Percentiles rank a stretch among this genome's conserved stretches.
phyloP scores from a whole-genome alignment of 2,329 filamentous ascomycete species.

The Scortechinia acanthostroma region DNA sequence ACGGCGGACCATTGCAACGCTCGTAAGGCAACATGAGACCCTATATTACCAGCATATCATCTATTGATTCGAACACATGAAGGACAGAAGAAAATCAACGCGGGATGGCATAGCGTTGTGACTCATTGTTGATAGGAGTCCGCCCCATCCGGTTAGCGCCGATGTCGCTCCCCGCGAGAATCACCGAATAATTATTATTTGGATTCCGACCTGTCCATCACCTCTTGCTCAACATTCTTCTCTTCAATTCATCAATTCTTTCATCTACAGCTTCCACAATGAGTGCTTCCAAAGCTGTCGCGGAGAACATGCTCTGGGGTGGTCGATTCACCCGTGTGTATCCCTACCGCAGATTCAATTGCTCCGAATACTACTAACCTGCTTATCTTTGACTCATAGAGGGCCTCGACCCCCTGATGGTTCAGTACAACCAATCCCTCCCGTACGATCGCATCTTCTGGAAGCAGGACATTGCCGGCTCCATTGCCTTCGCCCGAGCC shows the following conservation, averaged over 20 bases:
- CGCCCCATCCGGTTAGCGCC: too few species aligned
- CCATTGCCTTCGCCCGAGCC: conserved; percentile 61
- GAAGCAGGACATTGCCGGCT: conserved; percentile 61
- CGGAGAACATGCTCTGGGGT: conserved; percentile 43
- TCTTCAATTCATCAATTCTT: conserved; percentile 1
- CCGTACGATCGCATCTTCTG: conserved; percentile 63
- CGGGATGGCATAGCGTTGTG: too few species aligned
- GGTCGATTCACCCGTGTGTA: conserved; percentile 48
- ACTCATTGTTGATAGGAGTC: too few species aligned
- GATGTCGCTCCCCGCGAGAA: too few species aligned
- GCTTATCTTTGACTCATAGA: conserved; percentile 24
- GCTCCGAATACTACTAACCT: conserved; percentile 6
- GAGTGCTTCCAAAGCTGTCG: neutral
- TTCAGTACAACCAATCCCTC: conserved; percentile 65
- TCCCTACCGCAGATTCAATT: conserved; percentile 5
- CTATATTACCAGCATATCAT: too few species aligned
- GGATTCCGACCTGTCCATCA: too few species aligned
- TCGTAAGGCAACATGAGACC: too few species aligned
- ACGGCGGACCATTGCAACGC: too few species aligned
- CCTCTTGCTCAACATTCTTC: too few species aligned
- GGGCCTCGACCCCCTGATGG: conserved; percentile 65
- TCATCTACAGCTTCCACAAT: neutral
- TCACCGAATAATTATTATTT: too few species aligned
- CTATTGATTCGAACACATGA: too few species aligned
- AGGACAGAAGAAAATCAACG: too few species aligned